These are phyloP conservation scores for Globisporangium polare DNA, from an alignment of 352 stramenopile species.

Conservation along the genomic window DNA sequence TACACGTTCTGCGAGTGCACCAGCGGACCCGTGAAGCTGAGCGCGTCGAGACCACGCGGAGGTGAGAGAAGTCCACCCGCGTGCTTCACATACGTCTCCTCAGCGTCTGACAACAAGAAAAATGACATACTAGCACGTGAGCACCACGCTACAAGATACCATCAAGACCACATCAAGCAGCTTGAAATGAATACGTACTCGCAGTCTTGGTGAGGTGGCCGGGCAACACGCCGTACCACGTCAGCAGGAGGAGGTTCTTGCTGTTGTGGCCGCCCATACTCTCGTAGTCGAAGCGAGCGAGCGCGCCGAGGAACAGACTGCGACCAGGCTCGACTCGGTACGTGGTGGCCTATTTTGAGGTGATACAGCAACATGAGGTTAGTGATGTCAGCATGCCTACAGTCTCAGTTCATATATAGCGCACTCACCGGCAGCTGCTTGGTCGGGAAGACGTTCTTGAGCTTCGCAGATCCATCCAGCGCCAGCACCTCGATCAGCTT, in stretches of 20 bases:
- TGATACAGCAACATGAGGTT: background rate
- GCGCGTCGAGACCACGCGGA: slow-evolving; percentile 65
- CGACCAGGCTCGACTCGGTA: slow-evolving; percentile 64
- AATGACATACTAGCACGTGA: background rate
- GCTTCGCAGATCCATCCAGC: slow-evolving; percentile 51
- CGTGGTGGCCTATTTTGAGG: slow-evolving; percentile 41
- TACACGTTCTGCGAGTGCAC: slow-evolving; percentile 48
- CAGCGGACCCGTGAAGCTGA: slow-evolving; percentile 73
- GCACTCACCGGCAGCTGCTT: slow-evolving; percentile 62
- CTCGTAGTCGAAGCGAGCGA: slow-evolving; percentile 78
- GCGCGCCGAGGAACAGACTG: slow-evolving; percentile 73
- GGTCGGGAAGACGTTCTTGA: slow-evolving; percentile 75
- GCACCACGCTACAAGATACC: background rate
- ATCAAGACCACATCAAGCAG: background rate
- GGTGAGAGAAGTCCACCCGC: slow-evolving; percentile 72
- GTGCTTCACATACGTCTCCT: slow-evolving; percentile 78
- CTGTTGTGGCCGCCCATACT: slow-evolving; percentile 27
- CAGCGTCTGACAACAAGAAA: slow-evolving; percentile 33
- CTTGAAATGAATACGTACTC: slow-evolving; percentile 34
- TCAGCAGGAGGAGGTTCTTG: slow-evolving; percentile 67
- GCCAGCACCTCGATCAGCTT: slow-evolving; percentile 76
- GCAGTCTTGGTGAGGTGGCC: slow-evolving; percentile 78
- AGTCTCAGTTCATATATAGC: background rate
- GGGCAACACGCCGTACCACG: slow-evolving; percentile 83
- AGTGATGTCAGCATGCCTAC: background rate